phyloP scores from a whole-genome alignment of 2,329 filamentous ascomycete species.

The Cadophora malorum region DNA sequence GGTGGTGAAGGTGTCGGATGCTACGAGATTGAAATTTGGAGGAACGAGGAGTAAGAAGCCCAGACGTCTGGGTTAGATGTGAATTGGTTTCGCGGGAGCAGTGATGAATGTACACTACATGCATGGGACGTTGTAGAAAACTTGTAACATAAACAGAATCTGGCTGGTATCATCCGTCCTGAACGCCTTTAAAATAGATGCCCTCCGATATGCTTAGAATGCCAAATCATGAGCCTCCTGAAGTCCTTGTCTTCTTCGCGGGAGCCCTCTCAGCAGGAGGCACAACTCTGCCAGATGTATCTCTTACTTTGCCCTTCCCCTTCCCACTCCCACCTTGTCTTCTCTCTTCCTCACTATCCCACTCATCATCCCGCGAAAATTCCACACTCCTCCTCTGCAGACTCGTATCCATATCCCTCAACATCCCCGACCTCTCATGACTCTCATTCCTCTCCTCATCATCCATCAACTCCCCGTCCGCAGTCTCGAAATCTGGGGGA shows the following conservation, averaged over 20 bases:
- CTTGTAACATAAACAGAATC: conserved; percentile 32
- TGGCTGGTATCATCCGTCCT: conserved; percentile 32
- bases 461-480: conserved; percentile 70
- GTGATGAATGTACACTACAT: conserved; percentile 28
- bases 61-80: conserved; percentile 68
- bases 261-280: conserved; percentile 61
- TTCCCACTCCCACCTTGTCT: conserved; percentile 46
- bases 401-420: conserved; percentile 47
- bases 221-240: conserved; percentile 27
- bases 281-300: conserved; percentile 57
- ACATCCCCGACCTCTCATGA: conserved; percentile 65
- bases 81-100: not conserved
- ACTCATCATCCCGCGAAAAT: conserved; percentile 44
- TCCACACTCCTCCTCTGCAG: conserved; percentile 40
- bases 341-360: conserved; percentile 56
- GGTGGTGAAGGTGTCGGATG: conserved; percentile 82
- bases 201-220: conserved; percentile 12
- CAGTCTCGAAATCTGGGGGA: conserved; percentile 76
- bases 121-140: conserved; percentile 21
- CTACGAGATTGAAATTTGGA: conserved; percentile 93
- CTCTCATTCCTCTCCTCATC: conserved; percentile 45
- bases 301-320: conserved; percentile 50
- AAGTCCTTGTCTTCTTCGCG: conserved; percentile 31
- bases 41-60: conserved; percentile 85
- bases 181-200: conserved; percentile 15